Percentiles rank a stretch among this genome's conserved stretches.
Evolutionary conservation across 768 basidiomycete species (phyloP).

Genomic region (Leccinum aurantiacum): DNA sequence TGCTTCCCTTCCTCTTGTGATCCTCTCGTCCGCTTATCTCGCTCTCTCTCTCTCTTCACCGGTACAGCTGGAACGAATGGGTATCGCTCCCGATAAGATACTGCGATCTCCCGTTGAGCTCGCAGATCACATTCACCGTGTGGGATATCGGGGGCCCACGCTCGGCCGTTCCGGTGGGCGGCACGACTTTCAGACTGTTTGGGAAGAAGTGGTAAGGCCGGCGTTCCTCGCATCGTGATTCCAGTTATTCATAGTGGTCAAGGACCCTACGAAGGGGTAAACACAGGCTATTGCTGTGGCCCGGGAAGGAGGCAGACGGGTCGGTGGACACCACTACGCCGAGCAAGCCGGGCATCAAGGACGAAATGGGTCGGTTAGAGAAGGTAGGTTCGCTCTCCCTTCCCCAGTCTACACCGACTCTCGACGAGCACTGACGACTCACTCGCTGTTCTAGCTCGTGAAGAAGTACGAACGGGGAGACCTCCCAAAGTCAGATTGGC

Average conservation of each 20-base stretch:
- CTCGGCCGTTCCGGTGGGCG: constrained; percentile 80
- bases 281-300: constrained; percentile 85
- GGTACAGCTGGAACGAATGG: constrained; percentile 90
- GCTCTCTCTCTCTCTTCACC: neutral
- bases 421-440: neutral
- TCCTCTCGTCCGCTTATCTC: neutral
- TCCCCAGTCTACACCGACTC: neutral
- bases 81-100: constrained; percentile 90
- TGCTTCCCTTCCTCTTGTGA: neutral
- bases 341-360: constrained; percentile 75
- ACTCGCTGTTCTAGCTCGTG: constrained; percentile 55
- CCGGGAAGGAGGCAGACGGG: constrained; percentile 82
- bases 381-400: constrained; percentile 50
- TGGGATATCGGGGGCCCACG: constrained; percentile 93
- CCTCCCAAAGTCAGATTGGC: constrained; percentile 91
- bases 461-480: constrained; percentile 97
- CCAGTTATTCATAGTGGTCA: neutral
- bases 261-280: constrained; percentile 92
- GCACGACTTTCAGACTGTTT: constrained; percentile 87
- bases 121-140: constrained; percentile 91
- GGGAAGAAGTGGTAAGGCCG: constrained; percentile 82
- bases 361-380: constrained; percentile 95
- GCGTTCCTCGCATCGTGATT: neutral
- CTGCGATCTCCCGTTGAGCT: constrained; percentile 85
- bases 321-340: constrained; percentile 80